A percentile compares a stretch with the other conserved stretches of the same genome.
Conservation (phyloP, 106 monocot genomes). For the Alisma plantagoaquatica region DNA sequence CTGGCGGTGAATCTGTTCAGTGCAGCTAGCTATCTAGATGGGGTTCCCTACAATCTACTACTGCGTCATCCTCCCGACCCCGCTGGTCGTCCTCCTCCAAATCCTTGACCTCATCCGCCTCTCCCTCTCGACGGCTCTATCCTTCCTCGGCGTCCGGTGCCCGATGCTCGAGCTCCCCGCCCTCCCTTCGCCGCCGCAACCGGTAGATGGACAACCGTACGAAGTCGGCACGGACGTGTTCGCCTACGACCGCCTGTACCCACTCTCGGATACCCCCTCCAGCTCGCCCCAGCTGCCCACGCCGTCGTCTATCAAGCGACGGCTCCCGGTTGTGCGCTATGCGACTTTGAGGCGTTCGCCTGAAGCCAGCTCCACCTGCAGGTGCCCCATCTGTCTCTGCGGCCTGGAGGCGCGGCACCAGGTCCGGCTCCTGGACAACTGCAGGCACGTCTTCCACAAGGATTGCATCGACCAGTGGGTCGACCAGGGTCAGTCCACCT, state of each 20-base stretch:
- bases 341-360: background rate
- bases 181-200: background rate
- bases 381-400: constrained; percentile 34
- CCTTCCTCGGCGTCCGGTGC: constrained; percentile 12
- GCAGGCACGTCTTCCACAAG: constrained; percentile 36
- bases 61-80: constrained; percentile 28
- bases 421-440: constrained; percentile 39
- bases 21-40: no score
- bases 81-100: constrained; percentile 24
- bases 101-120: constrained; percentile 23
- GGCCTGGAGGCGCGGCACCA: constrained; percentile 20
- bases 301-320: constrained; percentile 9
- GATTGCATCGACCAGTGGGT: constrained; percentile 34
- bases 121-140: constrained; percentile 6
- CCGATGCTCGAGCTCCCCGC: background rate
- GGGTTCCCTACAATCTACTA: constrained; percentile 36
- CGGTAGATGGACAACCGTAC: background rate
- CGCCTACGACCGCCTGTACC: constrained; percentile 4
- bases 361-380: background rate
- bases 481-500: constrained; percentile 34
- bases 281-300: background rate
- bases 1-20: no score
- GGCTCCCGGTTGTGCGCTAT: constrained; percentile 22
- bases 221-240: no score
- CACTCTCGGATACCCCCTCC: background rate